Base-by-base conservation (phyloP, 768 basidiomycete species). In the Amanita exitialis region DNA sequence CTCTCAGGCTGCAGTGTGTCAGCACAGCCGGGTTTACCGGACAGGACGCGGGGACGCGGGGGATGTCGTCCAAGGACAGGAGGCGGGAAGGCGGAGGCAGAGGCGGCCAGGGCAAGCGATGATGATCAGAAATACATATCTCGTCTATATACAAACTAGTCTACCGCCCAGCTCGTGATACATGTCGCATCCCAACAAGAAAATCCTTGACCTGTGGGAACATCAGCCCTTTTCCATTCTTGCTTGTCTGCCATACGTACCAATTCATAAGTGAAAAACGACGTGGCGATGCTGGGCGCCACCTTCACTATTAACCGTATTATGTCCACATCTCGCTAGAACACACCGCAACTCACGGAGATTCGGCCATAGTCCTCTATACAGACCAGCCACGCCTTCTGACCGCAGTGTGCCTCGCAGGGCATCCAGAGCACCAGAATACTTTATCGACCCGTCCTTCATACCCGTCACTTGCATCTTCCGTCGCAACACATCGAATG, bases 401-500 rank as follows among this genome's bases (percentile, higher is more conserved):
- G 73, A 73, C 34, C 69, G 76, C 13, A 91, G 37, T 43, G 90
- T 90, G 47, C 75, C 74, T 52, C 63, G 64, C 56, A 93, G 65
- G 7, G 90, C 92, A 63, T 93, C 84, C 30, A 90, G 52, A 5
- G 91, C 93, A 7, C 90, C 88, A 38, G 68, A 80, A 66, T 92
- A 94, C 65, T 82, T 81, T 57, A 80, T 69, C 42, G 74, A 70
- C 15, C 75, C 76, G 10, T 68, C 72, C 58, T 76, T 67, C 82
- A 93, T 84, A 10, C 90, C 90, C 4, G 81, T 77, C 53, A 95
- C 89, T 65, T 98, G 95, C 86, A 98, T 92, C 74, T 97, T 95
- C 54, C 95, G 77, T 43, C 95, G 77, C 53, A 98, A 66, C 4
- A 98, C 90, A 64, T 99, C 95, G 60, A 96, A 90, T 7, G 95